Conservation (phyloP, 108 stramenopile genomes). For the Fragilaria radians region DNA sequence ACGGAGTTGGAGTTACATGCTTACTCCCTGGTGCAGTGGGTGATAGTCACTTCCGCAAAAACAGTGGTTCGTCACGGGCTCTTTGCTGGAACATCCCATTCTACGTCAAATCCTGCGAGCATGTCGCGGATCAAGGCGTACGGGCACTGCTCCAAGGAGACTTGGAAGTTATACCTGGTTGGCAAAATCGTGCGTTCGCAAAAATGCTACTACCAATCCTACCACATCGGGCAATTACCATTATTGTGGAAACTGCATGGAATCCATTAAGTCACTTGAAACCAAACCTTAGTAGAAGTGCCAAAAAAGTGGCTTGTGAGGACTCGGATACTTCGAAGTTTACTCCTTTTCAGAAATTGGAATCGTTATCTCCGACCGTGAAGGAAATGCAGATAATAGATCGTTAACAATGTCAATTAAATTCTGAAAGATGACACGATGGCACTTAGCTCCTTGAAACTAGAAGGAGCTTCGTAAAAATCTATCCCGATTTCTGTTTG, state of each 20-base stretch:
- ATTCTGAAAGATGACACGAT: too few relatives aligned
- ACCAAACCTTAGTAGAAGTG: too few relatives aligned
- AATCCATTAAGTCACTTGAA: constrained; percentile 40
- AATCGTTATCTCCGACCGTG: too few relatives aligned
- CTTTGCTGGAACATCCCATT: constrained; percentile 74
- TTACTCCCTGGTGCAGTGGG: constrained; percentile 75
- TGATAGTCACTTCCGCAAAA: constrained; percentile 55
- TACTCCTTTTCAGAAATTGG: too few relatives aligned
- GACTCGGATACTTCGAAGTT: too few relatives aligned
- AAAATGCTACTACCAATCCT: constrained; percentile 54
- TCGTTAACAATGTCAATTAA: too few relatives aligned
- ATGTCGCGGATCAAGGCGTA: constrained; percentile 62
- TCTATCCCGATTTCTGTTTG: too few relatives aligned
- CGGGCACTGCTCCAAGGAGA: constrained; percentile 67
- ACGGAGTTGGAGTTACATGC: constrained; percentile 85
- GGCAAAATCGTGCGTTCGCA: constrained; percentile 62
- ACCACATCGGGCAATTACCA: constrained; percentile 51
- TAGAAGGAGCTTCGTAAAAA: too few relatives aligned
- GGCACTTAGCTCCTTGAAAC: too few relatives aligned
- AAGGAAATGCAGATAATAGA: too few relatives aligned
- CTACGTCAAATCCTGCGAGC: constrained; percentile 49
- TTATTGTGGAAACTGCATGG: constrained; percentile 58
- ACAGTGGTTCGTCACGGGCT: constrained; percentile 46
- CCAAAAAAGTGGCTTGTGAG: too few relatives aligned
- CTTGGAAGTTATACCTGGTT: constrained; percentile 63